Evolutionary conservation across 2,329 filamentous ascomycete species (phyloP), one percentile per base, ranked within the genome.

Genomic region (Rhexocercosporidium sp.): DNA sequence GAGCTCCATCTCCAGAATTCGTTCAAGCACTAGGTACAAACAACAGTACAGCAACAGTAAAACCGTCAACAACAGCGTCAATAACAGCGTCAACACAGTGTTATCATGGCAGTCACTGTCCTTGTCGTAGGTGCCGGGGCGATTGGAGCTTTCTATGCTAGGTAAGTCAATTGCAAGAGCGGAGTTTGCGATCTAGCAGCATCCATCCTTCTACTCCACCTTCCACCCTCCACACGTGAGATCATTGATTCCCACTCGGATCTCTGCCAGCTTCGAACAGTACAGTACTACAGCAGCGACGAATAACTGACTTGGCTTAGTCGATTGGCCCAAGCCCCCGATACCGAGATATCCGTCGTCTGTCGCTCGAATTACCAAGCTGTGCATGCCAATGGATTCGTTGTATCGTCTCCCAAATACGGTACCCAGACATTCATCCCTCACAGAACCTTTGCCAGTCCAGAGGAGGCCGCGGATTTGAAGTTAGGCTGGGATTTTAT

Each of bases 121-220:
- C 83, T 92, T 65, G 89, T 92, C 71, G 85, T 92, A 66, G 90
- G 90, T 75, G 90, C 89, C 25, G 90, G 90, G 71, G 90, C 90
- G 68, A 88, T 92, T 49, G 90, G 90, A 64, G 90, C 88, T 64
- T 92, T 92, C 80, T 92, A 92, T 74, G 90, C 88, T 56, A 91
- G 60, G 60, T 63, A 49, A 14, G 41, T 62, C 20, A 9, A 14
- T 22, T 39, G 7, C n/a, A 8, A 47, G 44, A 12, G 44, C 5
- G 16, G 18, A 20, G 22, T 5, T 47, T 16, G 16, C n/a, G n/a
- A 16, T 14, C 39, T 44, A 18, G 12, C 12, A 44, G 9, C 34
- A 7, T 18, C 39, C 14, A 47, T 20, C n/a, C 44, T 47, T n/a
- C n/a, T n/a, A n/a, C n/a, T n/a, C n/a, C n/a, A n/a, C n/a, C n/a